Percentiles rank a stretch among this genome's conserved stretches.
Conservation (phyloP, 495 filamentous ascomycete species). For the Annulohypoxylon maeteangense region DNA sequence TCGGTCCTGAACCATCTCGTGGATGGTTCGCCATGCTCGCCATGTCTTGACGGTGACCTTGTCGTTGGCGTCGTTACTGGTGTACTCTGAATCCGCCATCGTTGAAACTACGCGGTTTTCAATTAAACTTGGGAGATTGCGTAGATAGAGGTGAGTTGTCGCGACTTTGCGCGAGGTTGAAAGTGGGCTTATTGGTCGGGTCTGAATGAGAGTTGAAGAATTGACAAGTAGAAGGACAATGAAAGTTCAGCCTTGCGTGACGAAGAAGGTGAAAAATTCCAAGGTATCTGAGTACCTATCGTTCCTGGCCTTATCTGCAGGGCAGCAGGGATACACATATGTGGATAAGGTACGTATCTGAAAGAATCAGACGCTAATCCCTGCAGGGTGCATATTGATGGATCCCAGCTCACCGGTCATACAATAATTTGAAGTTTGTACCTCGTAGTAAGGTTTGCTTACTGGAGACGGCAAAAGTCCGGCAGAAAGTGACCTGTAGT, state of each 20-base stretch:
- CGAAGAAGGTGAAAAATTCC: slow-evolving; percentile 42
- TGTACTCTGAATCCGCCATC: slow-evolving; percentile 66
- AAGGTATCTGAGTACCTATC: slow-evolving; percentile 21
- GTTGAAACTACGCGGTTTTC: slow-evolving; percentile 29
- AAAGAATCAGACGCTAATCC: background rate
- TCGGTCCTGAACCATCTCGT: slow-evolving; percentile 87
- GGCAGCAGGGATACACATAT: too few relatives aligned
- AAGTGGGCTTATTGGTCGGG: slow-evolving; percentile 1
- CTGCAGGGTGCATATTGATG: slow-evolving; percentile 9
- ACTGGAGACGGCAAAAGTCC: slow-evolving; percentile 26
- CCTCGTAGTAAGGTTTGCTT: slow-evolving; percentile 13
- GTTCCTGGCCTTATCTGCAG: slow-evolving; percentile 33
- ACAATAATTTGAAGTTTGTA: background rate
- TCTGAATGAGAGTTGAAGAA: slow-evolving; percentile 28
- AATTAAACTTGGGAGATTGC: background rate
- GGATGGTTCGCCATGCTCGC: slow-evolving; percentile 87
- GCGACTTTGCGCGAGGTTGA: slow-evolving; percentile 13
- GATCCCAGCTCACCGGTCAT: background rate
- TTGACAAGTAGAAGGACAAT: slow-evolving; percentile 31
- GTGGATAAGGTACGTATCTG: slow-evolving; percentile 28
- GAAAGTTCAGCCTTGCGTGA: slow-evolving; percentile 43
- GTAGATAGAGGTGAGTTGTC: background rate
- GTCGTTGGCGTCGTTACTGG: slow-evolving; percentile 63
- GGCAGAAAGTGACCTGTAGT: slow-evolving; percentile 1
- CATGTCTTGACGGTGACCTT: slow-evolving; percentile 79